phyloP scores from a whole-genome alignment of 2,329 filamentous ascomycete species.

The Sarocladiaceae sp. region DNA sequence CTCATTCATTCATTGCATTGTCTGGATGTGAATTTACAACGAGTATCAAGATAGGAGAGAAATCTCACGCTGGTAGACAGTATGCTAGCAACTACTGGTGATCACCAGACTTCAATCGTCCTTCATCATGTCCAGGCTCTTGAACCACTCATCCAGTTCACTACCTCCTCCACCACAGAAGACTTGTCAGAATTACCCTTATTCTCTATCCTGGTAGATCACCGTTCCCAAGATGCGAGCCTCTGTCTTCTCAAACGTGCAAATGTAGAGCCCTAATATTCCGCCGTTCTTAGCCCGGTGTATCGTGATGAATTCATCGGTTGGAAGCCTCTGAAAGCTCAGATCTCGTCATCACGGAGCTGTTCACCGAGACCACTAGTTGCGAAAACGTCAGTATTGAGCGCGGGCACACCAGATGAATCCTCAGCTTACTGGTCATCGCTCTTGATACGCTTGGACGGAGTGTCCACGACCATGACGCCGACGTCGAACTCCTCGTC shows the following conservation, averaged over 20 bases:
- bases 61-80: too few species aligned
- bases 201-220: not conserved
- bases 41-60: too few species aligned
- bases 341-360: not conserved
- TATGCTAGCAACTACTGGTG: too few species aligned
- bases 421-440: constrained; percentile 4
- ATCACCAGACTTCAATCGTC: too few species aligned
- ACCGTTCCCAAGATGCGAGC: not conserved
- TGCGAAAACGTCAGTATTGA: not conserved
- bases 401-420: not conserved
- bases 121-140: too few species aligned
- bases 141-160: too few species aligned
- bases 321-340: not conserved
- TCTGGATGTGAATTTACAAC: too few species aligned
- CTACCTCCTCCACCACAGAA: not conserved
- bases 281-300: too few species aligned
- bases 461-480: not conserved
- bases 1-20: too few species aligned
- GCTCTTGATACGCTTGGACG: constrained; percentile 20
- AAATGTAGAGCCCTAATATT: not conserved
- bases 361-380: not conserved
- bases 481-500: constrained; percentile 16
- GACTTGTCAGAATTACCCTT: not conserved
- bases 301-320: not conserved
- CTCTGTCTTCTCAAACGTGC: not conserved